Evolutionary conservation across 305 asterid species (phyloP).

Genomic region (Solanum hybrid): DNA sequence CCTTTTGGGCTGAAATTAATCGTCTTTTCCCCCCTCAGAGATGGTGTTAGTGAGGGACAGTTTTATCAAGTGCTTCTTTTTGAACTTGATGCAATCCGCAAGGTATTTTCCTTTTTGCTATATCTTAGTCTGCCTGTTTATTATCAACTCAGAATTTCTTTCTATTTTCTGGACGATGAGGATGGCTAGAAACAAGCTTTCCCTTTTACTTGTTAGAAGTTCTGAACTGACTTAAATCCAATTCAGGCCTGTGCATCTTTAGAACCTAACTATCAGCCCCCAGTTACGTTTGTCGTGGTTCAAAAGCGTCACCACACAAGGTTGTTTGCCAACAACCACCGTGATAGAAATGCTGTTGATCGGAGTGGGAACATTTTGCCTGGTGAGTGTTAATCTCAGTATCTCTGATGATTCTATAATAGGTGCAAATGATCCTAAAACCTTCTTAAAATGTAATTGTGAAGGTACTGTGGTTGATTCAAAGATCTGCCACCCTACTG

Average conservation of each 20-base stretch:
- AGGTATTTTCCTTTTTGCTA: slow-evolving; percentile 31
- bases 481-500: slow-evolving; percentile 93
- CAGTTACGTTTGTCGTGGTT: slow-evolving; percentile 88
- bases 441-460: neutral
- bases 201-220: neutral
- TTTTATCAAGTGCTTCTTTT: slow-evolving; percentile 81
- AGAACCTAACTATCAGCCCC: slow-evolving; percentile 80
- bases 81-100: slow-evolving; percentile 94
- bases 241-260: slow-evolving; percentile 81
- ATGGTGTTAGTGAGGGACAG: slow-evolving; percentile 99
- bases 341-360: slow-evolving; percentile 52
- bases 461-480: slow-evolving; percentile 92
- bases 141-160: neutral
- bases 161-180: neutral
- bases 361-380: slow-evolving; percentile 85
- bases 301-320: slow-evolving; percentile 91
- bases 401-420: neutral
- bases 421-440: neutral
- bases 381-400: slow-evolving; percentile 6
- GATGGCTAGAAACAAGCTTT: neutral
- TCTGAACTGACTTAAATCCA: neutral
- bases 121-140: neutral
- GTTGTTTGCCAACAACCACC: slow-evolving; percentile 73
- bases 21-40: slow-evolving; percentile 32
- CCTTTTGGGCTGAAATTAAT: neutral